phyloP scores from a whole-genome alignment of 1,284 basidiomycete genomes.

The Rhodotorula sp. region DNA sequence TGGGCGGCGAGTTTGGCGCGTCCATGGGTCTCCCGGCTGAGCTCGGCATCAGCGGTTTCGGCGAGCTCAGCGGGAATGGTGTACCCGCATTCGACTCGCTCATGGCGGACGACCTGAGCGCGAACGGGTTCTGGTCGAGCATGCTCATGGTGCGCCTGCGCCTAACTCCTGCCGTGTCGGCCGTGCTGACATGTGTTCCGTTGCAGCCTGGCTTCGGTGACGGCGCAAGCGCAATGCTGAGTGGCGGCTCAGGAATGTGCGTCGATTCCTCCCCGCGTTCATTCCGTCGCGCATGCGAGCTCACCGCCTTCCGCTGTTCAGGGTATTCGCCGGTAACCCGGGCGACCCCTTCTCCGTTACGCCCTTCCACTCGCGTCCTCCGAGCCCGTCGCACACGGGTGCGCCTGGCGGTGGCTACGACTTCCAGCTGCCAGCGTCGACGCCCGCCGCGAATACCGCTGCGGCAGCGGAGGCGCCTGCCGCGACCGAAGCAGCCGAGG shows the following conservation, averaged over 20 bases:
- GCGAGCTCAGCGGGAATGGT: neutral
- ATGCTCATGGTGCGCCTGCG: constrained; percentile 26
- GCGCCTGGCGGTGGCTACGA: neutral
- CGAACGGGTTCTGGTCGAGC: constrained; percentile 30
- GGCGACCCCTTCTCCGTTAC: constrained; percentile 34
- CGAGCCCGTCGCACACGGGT: neutral
- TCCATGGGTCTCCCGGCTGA: constrained; percentile 5
- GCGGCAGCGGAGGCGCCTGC: neutral
- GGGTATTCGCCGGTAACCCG: constrained; percentile 16
- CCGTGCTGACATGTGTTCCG: neutral
- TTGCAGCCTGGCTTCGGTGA: constrained; percentile 19
- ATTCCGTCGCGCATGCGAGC: neutral
- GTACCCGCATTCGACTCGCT: constrained; percentile 10
- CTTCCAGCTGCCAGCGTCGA: neutral
- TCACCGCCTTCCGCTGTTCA: neutral
- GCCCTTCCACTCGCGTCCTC: constrained; percentile 31
- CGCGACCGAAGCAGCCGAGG: neutral
- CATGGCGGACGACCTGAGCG: constrained; percentile 14
- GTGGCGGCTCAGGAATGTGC: constrained; percentile 17
- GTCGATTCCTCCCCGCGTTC: neutral
- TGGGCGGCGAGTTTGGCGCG: constrained; percentile 6
- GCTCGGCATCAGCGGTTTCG: neutral
- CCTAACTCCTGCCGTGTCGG: neutral
- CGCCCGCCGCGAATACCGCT: neutral
- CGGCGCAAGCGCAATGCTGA: neutral